Conservation (phyloP, 768 basidiomycete genomes). For the Russula abietina region DNA sequence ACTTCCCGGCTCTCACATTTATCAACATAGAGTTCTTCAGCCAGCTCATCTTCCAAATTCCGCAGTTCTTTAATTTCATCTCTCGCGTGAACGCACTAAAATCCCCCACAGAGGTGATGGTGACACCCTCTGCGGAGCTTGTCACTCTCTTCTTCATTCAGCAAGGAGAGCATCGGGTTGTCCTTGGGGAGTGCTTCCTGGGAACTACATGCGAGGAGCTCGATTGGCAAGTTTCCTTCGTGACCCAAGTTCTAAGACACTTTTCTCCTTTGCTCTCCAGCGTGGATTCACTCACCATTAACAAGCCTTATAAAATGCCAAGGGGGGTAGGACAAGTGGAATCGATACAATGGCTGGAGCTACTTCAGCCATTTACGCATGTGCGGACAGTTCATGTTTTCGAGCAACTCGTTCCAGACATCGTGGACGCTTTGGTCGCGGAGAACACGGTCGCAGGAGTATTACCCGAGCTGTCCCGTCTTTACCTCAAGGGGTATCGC, state of each 20-base stretch:
- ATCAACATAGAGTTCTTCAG: background rate
- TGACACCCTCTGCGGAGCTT: background rate
- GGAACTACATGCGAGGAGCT: background rate
- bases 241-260: background rate
- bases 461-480: background rate
- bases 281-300: background rate
- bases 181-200: background rate
- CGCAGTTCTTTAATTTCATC: conserved; percentile 1
- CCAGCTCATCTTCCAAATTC: background rate
- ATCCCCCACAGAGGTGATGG: background rate
- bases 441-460: background rate
- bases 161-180: background rate
- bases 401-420: background rate
- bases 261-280: background rate
- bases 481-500: background rate
- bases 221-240: conserved; percentile 6
- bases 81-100: background rate
- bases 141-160: background rate
- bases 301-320: too few species aligned
- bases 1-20: background rate
- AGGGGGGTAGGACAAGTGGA: background rate
- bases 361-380: background rate
- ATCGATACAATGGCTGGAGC: background rate
- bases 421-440: background rate
- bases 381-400: background rate